phyloP scores from a whole-genome alignment of 108 stramenopile species.

The Asterionellopsis glacialis region DNA sequence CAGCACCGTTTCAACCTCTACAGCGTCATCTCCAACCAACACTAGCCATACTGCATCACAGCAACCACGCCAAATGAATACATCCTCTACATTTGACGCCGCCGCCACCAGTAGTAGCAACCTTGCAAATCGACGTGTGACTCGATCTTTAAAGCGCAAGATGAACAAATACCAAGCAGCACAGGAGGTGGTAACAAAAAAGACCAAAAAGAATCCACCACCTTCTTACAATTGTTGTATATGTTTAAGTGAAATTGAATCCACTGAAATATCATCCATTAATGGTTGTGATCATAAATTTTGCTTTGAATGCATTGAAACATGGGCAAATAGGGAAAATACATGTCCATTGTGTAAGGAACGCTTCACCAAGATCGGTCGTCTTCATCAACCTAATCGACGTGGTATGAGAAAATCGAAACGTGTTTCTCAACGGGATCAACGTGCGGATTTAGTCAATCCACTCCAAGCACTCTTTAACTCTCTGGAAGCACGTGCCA shows the following conservation, averaged over 20 bases:
- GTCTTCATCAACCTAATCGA: constrained; percentile 32
- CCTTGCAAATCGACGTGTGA: no score
- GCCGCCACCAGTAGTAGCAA: no score
- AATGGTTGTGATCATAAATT: constrained; percentile 74
- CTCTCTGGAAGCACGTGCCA: not conserved
- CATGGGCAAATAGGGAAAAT: constrained; percentile 84
- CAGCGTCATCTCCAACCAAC: no score
- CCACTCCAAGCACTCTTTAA: no score
- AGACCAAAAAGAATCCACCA: no score
- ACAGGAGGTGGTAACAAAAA: no score
- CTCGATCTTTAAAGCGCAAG: no score
- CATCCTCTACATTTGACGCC: no score
- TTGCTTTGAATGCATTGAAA: constrained; percentile 85
- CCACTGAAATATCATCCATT: constrained; percentile 46
- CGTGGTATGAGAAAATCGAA: constrained; percentile 24
- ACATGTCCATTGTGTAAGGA: constrained; percentile 85
- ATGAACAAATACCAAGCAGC: no score
- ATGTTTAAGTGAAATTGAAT: constrained; percentile 60
- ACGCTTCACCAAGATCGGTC: constrained; percentile 75
- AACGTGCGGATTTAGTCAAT: constrained; percentile 35
- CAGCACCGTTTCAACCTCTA: no score
- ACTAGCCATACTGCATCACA: no score
- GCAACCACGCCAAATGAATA: no score
- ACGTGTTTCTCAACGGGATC: constrained; percentile 59
- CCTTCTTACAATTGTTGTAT: constrained; percentile 47